phyloP scores from a whole-genome alignment of 2,329 filamentous ascomycete species.

The Alternaria sp. region DNA sequence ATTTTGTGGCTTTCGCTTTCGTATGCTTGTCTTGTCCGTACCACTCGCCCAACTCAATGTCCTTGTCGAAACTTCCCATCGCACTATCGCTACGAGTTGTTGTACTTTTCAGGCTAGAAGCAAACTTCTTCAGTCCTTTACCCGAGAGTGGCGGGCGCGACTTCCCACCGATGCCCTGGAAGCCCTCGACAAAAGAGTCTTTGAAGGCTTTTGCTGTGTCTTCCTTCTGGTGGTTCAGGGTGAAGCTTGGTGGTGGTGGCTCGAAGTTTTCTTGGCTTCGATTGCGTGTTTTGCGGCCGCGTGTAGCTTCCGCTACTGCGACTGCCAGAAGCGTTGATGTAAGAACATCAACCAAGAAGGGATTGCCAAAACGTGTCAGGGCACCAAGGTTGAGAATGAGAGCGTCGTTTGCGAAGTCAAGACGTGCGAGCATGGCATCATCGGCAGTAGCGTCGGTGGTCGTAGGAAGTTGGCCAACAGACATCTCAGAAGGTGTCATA shows the following conservation, averaged over 20 bases:
- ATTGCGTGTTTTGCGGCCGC: constrained; percentile 30
- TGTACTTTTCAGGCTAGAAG: constrained; percentile 21
- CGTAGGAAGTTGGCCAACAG: constrained; percentile 40
- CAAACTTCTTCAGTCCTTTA: constrained; percentile 33
- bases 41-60: constrained; percentile 48
- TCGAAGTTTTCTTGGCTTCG: constrained; percentile 36
- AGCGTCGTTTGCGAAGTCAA: constrained; percentile 52
- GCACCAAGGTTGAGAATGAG: constrained; percentile 54
- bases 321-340: constrained; percentile 52
- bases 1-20: constrained; percentile 14
- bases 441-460: constrained; percentile 45
- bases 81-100: constrained; percentile 18
- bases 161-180: constrained; percentile 38
- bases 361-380: constrained; percentile 51
- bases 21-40: constrained; percentile 38
- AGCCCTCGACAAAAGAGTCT: constrained; percentile 41
- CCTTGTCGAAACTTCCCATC: constrained; percentile 41
- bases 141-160: constrained; percentile 24
- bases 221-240: constrained; percentile 30
- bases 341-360: constrained; percentile 55
- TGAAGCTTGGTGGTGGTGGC: constrained; percentile 38
- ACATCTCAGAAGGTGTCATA: constrained; percentile 43
- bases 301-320: constrained; percentile 53
- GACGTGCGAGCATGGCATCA: constrained; percentile 50
- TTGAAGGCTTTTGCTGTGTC: constrained; percentile 39